Evolutionary conservation across 164 flowering plant genomes (phyloP), one percentile per base, ranked within the genome.

Genomic region (Cinnamomum micranthum): DNA sequence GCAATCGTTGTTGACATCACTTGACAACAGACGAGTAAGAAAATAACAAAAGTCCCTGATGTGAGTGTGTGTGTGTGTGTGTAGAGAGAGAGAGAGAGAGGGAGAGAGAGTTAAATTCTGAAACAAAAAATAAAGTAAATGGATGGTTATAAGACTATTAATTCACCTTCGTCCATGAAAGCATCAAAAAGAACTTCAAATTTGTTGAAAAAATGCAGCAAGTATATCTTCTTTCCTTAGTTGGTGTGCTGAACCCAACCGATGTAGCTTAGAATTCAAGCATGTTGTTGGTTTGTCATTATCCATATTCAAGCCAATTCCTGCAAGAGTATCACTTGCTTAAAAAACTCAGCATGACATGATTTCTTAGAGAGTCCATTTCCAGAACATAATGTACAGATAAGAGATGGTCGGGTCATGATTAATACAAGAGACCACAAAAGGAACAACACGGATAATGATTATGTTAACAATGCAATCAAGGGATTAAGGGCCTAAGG

Each of bases 281-380:
- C 92, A 91, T 55, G 88, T 90, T 0, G 97, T 86, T 52, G 99
- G 98, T 70, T 87, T 81, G 80, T 90, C 89, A 75, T 96, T 92
- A 72, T 88, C 90, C 66, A 96, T 82, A 80, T 96, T 96, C 82
- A 96, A 77, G 62, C 98, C 99, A 69, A 96, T 79, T 65, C 98
- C 99, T 95, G 91, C 79, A 87, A 79, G 73, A 69, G 47, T 0
- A 72, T 2, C 50, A 33, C 52, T 73, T 41, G 1, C 25, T 71
- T 62, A 71, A 55, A 68, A 55, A 75, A 24, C 24, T 33, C 25
- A 65, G 27, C 70, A 52, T 68, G 65, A 17, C 20, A 28, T 19
- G 9, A 19, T 67, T 67, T 31, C 19, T 19, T 25, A 67, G 4
- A 64, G 33, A 67, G 23, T 24, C 13, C 55, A 51, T 58, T 25